Evolutionary conservation across 345 rosid species (phyloP).

Genomic region (Eucalyptus camaldulensis): DNA sequence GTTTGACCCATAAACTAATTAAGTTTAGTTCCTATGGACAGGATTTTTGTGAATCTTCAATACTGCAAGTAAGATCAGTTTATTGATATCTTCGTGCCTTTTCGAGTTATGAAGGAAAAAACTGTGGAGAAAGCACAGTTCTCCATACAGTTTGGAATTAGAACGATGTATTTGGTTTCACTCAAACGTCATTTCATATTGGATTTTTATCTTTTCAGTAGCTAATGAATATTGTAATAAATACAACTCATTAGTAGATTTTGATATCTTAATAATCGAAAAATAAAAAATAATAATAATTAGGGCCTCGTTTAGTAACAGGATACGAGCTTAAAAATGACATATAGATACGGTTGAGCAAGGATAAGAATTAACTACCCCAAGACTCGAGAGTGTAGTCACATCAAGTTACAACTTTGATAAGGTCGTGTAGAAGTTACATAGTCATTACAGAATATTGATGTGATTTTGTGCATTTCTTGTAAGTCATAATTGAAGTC

Average conservation of each 20-base stretch:
- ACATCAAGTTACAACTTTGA: not conserved
- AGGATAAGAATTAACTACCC: not conserved
- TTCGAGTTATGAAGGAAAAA: not conserved
- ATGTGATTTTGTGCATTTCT: not conserved
- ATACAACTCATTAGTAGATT: not conserved
- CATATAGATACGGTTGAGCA: not conserved
- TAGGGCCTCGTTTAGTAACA: not conserved
- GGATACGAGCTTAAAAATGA: not conserved
- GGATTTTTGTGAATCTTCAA: not conserved
- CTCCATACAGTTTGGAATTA: not conserved
- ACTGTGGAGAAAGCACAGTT: not conserved
- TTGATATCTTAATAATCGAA: not conserved
- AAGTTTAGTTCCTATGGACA: not conserved
- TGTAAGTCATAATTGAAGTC: not conserved
- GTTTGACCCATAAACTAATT: not conserved
- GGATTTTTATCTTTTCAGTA: not conserved
- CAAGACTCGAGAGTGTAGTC: not conserved
- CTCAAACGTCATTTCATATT: not conserved
- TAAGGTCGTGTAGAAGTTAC: not conserved
- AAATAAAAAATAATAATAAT: not conserved
- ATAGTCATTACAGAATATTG: not conserved
- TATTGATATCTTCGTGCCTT: not conserved
- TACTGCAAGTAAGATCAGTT: not conserved
- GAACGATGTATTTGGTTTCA: not conserved
- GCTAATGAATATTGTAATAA: not conserved